These are phyloP conservation scores for Nothophytophthora sp. DNA, from an alignment of 352 stramenopile species.

Conservation along the genomic window DNA sequence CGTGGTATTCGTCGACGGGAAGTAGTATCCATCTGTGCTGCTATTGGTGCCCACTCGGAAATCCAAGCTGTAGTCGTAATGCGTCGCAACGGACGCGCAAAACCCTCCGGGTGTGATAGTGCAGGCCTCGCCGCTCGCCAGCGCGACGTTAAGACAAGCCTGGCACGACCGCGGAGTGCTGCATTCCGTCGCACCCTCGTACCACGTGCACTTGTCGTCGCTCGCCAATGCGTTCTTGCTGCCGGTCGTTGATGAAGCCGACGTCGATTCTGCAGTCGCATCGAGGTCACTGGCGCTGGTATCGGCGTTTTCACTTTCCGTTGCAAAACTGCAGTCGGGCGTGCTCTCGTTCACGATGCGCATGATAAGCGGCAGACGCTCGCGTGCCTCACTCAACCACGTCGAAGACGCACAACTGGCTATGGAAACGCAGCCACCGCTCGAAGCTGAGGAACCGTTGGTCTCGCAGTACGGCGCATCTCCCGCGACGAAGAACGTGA, in stretches of 20 bases:
- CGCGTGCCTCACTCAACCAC: constrained; percentile 30
- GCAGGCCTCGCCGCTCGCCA: constrained; percentile 27
- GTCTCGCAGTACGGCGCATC: constrained; percentile 18
- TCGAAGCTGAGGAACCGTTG: background rate
- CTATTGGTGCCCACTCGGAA: constrained; percentile 23
- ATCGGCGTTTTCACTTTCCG: constrained; percentile 6
- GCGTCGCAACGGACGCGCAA: constrained; percentile 28
- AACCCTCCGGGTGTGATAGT: constrained; percentile 36
- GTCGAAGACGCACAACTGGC: constrained; percentile 29
- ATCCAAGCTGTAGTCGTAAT: constrained; percentile 24
- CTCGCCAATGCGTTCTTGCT: constrained; percentile 21
- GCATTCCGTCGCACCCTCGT: constrained; percentile 27
- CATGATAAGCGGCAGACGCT: constrained; percentile 16
- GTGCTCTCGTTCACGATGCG: constrained; percentile 8
- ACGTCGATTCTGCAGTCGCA: background rate
- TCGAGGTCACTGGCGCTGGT: constrained; percentile 7
- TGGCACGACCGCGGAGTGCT: constrained; percentile 33
- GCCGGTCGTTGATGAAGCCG: constrained; percentile 2
- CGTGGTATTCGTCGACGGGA: constrained; percentile 45
- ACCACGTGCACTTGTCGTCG: constrained; percentile 43
- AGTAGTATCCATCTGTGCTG: constrained; percentile 31
- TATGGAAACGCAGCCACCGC: constrained; percentile 35
- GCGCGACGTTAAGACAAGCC: constrained; percentile 34
- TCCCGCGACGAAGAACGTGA: constrained; percentile 10
- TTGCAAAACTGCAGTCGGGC: constrained; percentile 20